phyloP scores from a whole-genome alignment of 768 basidiomycete genomes.

The Nidularia sp. region DNA sequence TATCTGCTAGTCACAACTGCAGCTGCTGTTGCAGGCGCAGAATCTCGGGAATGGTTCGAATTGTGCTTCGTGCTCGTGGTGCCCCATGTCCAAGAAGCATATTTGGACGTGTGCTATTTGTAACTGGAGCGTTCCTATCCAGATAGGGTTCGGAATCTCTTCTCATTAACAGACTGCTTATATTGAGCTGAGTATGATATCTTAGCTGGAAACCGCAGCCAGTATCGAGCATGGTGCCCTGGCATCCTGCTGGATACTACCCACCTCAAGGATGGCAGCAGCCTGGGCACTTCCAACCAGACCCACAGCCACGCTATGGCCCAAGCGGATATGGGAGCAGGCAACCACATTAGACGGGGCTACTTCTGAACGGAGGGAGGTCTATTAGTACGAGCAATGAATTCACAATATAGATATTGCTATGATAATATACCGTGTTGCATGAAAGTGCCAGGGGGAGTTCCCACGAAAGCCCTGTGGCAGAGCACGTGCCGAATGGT shows the following conservation, averaged over 20 bases:
- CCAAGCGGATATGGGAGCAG: too few species aligned
- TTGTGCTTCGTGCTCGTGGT: slow-evolving; percentile 64
- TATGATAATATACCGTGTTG: background rate
- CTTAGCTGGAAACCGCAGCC: slow-evolving; percentile 19
- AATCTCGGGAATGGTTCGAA: slow-evolving; percentile 62
- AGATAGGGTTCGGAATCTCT: slow-evolving; percentile 35
- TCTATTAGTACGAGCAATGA: too few species aligned
- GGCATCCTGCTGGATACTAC: slow-evolving; percentile 3
- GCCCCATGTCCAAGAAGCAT: slow-evolving; percentile 51
- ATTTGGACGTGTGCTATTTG: slow-evolving; percentile 70
- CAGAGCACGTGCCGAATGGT: slow-evolving; percentile 22
- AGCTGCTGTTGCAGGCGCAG: slow-evolving; percentile 54
- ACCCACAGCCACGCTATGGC: background rate
- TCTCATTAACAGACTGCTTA: background rate
- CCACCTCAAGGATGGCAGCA: slow-evolving; percentile 1
- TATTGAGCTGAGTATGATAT: background rate
- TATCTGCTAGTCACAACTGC: background rate
- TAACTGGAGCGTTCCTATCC: slow-evolving; percentile 49
- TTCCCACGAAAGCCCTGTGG: slow-evolving; percentile 1
- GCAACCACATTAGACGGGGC: background rate
- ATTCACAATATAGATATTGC: too few species aligned
- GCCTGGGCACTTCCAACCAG: background rate
- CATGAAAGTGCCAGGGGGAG: background rate
- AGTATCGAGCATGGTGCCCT: slow-evolving; percentile 2
- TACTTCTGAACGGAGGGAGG: background rate